Evolutionary conservation across 192 early-diverging fungal species (phyloP), one percentile per base, ranked within the genome.

Genomic region (Podochytrium sp.): DNA sequence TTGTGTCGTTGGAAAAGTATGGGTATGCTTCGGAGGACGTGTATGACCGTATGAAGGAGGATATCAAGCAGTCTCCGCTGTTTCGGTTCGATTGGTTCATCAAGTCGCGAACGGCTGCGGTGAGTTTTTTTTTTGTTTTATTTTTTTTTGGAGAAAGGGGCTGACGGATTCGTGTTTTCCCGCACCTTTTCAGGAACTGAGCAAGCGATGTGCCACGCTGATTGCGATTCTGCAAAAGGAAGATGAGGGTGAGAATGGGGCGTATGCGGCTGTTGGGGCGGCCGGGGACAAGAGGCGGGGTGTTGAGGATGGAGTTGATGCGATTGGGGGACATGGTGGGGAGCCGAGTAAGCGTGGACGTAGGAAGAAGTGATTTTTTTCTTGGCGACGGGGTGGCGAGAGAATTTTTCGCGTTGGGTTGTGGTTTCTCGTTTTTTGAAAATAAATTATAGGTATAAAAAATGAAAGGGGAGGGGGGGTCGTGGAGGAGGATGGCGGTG

Each of bases 51-150:
- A 95, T 99, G 75, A 85, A 95, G 30, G 87, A 90, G 55, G 95
- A 97, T 66, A 86, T 98, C 32, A 91, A 89, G 37, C 81, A 87
- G 69, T 90, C 90, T 27, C 88, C 92, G 2, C 58, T 96, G 39
- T 98, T 99, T 85, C 81, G 93, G 39, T 99, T 99, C 77, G 94
- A 99, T 75, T 99, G 96, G 96, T 99, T 96, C 82, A 88, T 99
- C 71, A 98, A 97, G 80, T 95, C 94, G 41, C 85, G 97, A 39
- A 96, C 95, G 34, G 79, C 94, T 18, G 66, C 51, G n/a, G 81
- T 81, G 39, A 37, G 71, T 49, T 32, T 3, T 34, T 60, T 42
- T 59, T 14, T 33, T 27, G 37, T 18, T 75, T 41, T 29, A 1
- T 25, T 32, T 57, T 14, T 1, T 2, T 40, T 20, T 53, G n/a